A percentile compares a stretch with the other conserved stretches of the same genome.
phyloP scores from a whole-genome alignment of 441 rosid genomes.

The Brassica balearica region DNA sequence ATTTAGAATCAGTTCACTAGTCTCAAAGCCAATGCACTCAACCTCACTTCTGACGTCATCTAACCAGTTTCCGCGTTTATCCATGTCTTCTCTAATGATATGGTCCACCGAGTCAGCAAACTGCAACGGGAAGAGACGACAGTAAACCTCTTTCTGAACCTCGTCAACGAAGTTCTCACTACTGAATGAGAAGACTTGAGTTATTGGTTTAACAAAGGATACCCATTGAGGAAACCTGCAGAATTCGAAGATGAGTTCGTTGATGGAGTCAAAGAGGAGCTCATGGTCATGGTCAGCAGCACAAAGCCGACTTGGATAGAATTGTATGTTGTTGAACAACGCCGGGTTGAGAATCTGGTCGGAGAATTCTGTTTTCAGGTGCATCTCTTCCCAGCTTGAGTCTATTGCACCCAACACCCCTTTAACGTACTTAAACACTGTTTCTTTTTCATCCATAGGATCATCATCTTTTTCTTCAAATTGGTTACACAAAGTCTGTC shows the following conservation, averaged over 20 bases:
- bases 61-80: slow-evolving; percentile 70
- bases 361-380: slow-evolving; percentile 63
- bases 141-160: slow-evolving; percentile 70
- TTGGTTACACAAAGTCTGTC: slow-evolving; percentile 57
- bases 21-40: slow-evolving; percentile 60
- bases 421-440: slow-evolving; percentile 56
- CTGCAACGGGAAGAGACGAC: slow-evolving; percentile 62
- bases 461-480: slow-evolving; percentile 53
- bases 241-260: slow-evolving; percentile 75
- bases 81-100: slow-evolving; percentile 72
- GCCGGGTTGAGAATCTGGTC: slow-evolving; percentile 78
- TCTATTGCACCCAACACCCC: slow-evolving; percentile 66
- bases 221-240: slow-evolving; percentile 67
- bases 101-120: slow-evolving; percentile 59
- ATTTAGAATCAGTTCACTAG: slow-evolving; percentile 63
- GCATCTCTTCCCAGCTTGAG: slow-evolving; percentile 70
- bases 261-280: slow-evolving; percentile 80
- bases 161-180: slow-evolving; percentile 37
- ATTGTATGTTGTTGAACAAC: slow-evolving; percentile 57
- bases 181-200: slow-evolving; percentile 39
- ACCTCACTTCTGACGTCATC: slow-evolving; percentile 55
- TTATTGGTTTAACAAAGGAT: slow-evolving; percentile 52
- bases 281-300: slow-evolving; percentile 46
- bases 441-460: slow-evolving; percentile 48
- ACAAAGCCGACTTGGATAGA: slow-evolving; percentile 62